phyloP scores from a whole-genome alignment of 1,284 basidiomycete species.

The Cryptococcus wingfieldii region DNA sequence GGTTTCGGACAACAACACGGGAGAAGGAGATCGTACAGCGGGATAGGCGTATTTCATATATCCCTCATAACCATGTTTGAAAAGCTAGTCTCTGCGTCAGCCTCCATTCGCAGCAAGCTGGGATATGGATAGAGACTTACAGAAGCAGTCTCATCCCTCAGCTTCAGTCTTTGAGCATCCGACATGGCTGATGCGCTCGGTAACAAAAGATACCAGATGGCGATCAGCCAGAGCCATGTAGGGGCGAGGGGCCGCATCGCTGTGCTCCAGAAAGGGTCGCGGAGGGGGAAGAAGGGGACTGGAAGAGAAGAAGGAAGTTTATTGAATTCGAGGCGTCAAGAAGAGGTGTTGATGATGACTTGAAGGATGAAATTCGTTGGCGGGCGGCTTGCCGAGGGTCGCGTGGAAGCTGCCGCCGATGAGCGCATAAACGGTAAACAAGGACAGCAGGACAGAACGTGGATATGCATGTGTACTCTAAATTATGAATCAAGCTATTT shows the following conservation, averaged over 20 bases:
- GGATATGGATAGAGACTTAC: not conserved
- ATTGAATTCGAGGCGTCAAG: not conserved
- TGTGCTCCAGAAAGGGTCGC: not conserved
- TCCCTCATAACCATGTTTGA: constrained; percentile 43
- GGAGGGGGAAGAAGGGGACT: not conserved
- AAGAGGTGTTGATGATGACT: not conserved
- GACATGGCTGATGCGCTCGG: constrained; percentile 5
- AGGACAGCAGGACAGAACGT: no score
- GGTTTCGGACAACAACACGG: not conserved
- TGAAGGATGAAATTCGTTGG: no score
- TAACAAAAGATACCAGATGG: no score
- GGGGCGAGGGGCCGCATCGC: not conserved
- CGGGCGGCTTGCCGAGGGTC: not conserved
- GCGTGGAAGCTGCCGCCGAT: no score
- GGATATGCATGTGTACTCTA: no score
- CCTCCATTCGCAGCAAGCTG: not conserved
- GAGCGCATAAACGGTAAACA: no score
- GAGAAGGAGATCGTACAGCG: constrained; percentile 22
- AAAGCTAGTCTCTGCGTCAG: constrained; percentile 25
- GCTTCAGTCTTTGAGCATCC: constrained; percentile 3
- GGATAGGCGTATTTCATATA: constrained; percentile 49
- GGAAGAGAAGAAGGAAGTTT: not conserved
- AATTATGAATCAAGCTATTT: no score
- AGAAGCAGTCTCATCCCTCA: constrained; percentile 11
- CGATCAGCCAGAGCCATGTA: not conserved